phyloP scores from a whole-genome alignment of 2,329 filamentous ascomycete genomes.

The Blastomyces silverae region DNA sequence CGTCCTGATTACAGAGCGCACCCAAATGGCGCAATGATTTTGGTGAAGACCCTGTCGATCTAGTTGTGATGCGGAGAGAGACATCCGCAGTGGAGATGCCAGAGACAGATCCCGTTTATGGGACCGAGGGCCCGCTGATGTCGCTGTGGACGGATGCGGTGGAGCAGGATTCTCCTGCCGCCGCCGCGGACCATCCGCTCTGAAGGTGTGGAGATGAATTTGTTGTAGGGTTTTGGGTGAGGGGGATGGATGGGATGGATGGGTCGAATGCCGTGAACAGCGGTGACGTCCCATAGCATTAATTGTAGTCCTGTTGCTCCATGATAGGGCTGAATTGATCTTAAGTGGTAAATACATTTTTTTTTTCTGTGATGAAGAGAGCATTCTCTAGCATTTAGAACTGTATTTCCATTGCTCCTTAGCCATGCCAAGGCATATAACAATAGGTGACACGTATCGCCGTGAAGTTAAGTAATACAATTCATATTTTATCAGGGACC shows the following conservation, averaged over 20 bases:
- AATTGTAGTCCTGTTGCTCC: background rate
- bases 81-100: conserved; percentile 22
- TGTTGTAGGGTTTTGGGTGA: background rate
- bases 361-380: background rate
- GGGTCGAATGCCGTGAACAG: background rate
- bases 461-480: background rate
- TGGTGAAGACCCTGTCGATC: conserved; percentile 22
- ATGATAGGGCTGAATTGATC: background rate
- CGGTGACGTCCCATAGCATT: background rate
- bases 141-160: conserved; percentile 20
- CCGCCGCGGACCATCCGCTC: background rate
- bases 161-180: background rate
- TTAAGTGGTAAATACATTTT: background rate
- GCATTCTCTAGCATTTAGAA: background rate
- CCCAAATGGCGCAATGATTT: conserved; percentile 25
- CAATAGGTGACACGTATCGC: background rate
- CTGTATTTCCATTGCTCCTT: background rate
- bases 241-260: background rate
- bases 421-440: background rate
- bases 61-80: conserved; percentile 18
- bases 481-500: too few relatives aligned
- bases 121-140: conserved; percentile 22
- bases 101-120: conserved; percentile 24
- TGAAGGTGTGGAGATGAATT: background rate
- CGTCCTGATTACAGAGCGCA: conserved; percentile 17